Evolutionary conservation across 345 rosid species (phyloP), one percentile per base, ranked within the genome.

Genomic region (Gossypium turneri): DNA sequence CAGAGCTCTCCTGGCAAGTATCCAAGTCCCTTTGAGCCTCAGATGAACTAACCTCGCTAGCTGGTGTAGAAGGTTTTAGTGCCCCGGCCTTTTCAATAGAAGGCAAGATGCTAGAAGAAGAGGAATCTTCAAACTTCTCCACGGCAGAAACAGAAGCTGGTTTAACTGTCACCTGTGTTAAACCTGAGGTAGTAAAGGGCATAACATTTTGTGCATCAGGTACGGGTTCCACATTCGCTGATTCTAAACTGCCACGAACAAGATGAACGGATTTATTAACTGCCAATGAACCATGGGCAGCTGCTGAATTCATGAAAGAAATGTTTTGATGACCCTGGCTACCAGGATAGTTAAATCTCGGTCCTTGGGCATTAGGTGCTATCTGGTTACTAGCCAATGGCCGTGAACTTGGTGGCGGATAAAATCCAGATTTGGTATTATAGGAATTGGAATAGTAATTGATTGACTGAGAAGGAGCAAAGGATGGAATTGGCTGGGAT

Each of bases 271-370:
- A 62, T 86, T 86, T 92, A 77, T 79, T 79, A 78, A 64, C 76
- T 44, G 82, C 80, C 73, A 79, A 20, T 22, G 85, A 77, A 76
- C 74, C 79, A 68, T 77, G 75, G 43, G 81, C 73, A 72, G 90
- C 73, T 63, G 86, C 77, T 56, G 93, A 78, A 80, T 84, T 88
- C 73, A 79, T 73, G 67, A 82, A 78, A 25, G 92, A 78, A 59
- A 84, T 84, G 73, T 84, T 90, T 81, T 87, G 97, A 43, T 89
- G 78, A 57, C 84, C 87, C 73, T 93, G 97, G 79, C 60, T 78
- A 64, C 81, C 78, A 3, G 91, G 48, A 78, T 81, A 85, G 71
- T 80, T 90, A 78, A 68, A 87, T 79, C 91, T 88, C 34, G 89
- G 79, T 3, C 83, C 88, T 81, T 90, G 99, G 78, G 93, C 70